These are phyloP conservation scores for Tricholoma sp. DNA, from an alignment of 768 basidiomycete species.

Conservation along the genomic window DNA sequence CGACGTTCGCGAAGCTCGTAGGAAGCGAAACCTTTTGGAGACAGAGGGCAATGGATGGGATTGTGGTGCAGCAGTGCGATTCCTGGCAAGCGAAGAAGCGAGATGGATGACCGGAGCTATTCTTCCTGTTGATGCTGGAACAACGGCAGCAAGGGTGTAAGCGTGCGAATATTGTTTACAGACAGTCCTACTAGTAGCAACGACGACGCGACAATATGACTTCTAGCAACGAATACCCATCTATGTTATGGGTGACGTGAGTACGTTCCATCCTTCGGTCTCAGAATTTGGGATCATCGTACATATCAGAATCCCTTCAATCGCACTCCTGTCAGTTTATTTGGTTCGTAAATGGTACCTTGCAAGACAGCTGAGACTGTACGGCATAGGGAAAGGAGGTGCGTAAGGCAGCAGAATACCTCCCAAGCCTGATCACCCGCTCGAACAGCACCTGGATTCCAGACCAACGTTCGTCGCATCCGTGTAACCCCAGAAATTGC, in stretches of 20 bases:
- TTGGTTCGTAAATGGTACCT: constrained; percentile 47
- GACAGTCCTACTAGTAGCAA: no score
- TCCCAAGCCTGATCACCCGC: background rate
- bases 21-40: constrained; percentile 30
- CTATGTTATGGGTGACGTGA: constrained; percentile 43
- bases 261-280: constrained; percentile 10
- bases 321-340: constrained; percentile 40
- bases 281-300: background rate
- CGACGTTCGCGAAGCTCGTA: constrained; percentile 31
- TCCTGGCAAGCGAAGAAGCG: constrained; percentile 37
- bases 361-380: constrained; percentile 35
- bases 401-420: constrained; percentile 8
- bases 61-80: constrained; percentile 32
- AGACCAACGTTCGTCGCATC: constrained; percentile 45
- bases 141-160: constrained; percentile 24
- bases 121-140: constrained; percentile 37
- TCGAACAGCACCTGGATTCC: constrained; percentile 45
- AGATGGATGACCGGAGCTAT: constrained; percentile 39
- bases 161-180: background rate
- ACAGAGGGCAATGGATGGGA: constrained; percentile 44
- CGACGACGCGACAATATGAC: constrained; percentile 4
- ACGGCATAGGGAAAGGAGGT: constrained; percentile 59
- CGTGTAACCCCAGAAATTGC: constrained; percentile 53
- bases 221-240: constrained; percentile 28
- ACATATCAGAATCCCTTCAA: constrained; percentile 36